A percentile compares a stretch with the other conserved stretches of the same genome.
Evolutionary conservation across 345 rosid species (phyloP).

Genomic region (Cardamine resedifolia): DNA sequence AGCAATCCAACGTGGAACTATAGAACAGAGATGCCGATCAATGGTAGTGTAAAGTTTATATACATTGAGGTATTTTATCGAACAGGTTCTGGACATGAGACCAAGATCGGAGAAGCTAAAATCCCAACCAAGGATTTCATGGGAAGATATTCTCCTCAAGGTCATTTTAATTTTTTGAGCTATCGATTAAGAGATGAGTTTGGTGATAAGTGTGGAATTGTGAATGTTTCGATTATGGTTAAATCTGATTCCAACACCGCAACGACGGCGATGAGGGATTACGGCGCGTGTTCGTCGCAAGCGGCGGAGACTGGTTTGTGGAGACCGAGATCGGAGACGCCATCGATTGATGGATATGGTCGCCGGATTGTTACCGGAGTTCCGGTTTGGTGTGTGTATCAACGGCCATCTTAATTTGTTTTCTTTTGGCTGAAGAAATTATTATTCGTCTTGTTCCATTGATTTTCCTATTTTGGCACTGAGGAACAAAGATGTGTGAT

Average conservation of each 20-base stretch:
- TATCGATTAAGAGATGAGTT: conserved; percentile 55
- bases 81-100: conserved; percentile 33
- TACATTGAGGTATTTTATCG: conserved; percentile 49
- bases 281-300: conserved; percentile 19
- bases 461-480: conserved; percentile 7
- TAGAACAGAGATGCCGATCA: conserved; percentile 43
- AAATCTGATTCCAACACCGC: conserved; percentile 2
- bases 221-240: conserved; percentile 59
- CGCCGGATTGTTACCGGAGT: conserved; percentile 30
- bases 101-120: conserved; percentile 44
- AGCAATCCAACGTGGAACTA: conserved; percentile 51
- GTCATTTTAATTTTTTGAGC: conserved; percentile 61
- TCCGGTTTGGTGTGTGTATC: conserved; percentile 23
- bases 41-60: conserved; percentile 32
- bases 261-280: neutral
- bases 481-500: conserved; percentile 7
- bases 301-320: conserved; percentile 11
- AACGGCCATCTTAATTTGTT: conserved; percentile 10
- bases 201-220: conserved; percentile 58
- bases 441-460: conserved; percentile 1
- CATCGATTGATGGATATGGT: conserved; percentile 24
- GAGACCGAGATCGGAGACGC: conserved; percentile 6
- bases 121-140: conserved; percentile 57
- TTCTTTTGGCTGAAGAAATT: neutral
- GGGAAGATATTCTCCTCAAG: conserved; percentile 48